Percentiles rank a stretch among this genome's conserved stretches.
Evolutionary conservation across 176 grass and related monocot species (phyloP).

Genomic region (Zoysia pacifica): DNA sequence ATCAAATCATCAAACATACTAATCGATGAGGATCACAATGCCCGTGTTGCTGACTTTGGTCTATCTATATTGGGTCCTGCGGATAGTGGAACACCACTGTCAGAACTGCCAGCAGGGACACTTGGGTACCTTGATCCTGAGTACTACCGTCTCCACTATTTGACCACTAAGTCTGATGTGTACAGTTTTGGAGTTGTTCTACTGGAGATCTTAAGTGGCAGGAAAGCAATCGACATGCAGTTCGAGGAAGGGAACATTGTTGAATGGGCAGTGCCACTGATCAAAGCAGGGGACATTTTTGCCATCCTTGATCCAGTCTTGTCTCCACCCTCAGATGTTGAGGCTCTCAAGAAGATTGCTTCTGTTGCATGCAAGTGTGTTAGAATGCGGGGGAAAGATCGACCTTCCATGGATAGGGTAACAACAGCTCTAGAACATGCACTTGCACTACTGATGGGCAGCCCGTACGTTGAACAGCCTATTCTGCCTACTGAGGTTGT

Average conservation of each 20-base stretch:
- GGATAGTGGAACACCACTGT: conserved; percentile 81
- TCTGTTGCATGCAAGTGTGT: conserved; percentile 88
- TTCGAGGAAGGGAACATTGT: conserved; percentile 97
- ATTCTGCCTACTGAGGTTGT: conserved; percentile 95
- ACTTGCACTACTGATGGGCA: conserved; percentile 89
- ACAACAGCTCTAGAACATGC: conserved; percentile 88
- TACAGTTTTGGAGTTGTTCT: conserved; percentile 97
- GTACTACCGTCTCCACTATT: conserved; percentile 96
- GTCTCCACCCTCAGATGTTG: conserved; percentile 70
- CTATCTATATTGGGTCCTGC: conserved; percentile 88
- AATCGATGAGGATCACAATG: conserved; percentile 97
- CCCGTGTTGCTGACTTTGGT: conserved; percentile 88
- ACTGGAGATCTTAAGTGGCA: conserved; percentile 86
- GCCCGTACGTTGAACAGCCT: conserved; percentile 83
- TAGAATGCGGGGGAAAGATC: conserved; percentile 91
- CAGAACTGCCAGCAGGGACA: conserved; percentile 87
- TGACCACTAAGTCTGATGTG: conserved; percentile 96
- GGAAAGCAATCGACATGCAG: conserved; percentile 98
- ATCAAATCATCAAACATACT: conserved; percentile 99
- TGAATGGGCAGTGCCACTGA: conserved; percentile 90
- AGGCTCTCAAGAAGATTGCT: conserved; percentile 97
- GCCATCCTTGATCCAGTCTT: conserved; percentile 72
- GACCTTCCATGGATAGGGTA: conserved; percentile 96
- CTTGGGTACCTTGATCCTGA: conserved; percentile 96
- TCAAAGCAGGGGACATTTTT: conserved; percentile 84